A percentile compares a stretch with the other conserved stretches of the same genome.
phyloP scores from a whole-genome alignment of 768 basidiomycete genomes.

The Cyathus striatus region DNA sequence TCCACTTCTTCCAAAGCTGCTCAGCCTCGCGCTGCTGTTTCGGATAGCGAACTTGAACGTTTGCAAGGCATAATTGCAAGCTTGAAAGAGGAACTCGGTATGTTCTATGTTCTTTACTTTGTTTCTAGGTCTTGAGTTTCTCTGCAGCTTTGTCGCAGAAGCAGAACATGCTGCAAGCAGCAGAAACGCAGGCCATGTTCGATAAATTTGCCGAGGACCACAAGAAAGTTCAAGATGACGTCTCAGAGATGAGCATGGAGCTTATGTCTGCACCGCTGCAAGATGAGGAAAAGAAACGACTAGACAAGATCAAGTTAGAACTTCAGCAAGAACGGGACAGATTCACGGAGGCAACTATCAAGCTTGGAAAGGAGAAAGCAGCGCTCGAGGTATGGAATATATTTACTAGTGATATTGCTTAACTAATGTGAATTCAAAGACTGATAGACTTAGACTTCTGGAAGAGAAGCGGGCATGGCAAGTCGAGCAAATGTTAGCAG shows the following conservation, averaged over 20 bases:
- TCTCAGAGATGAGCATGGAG: constrained; percentile 45
- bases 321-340: constrained; percentile 63
- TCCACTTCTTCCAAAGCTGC: too few species aligned
- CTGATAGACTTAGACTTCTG: constrained; percentile 51
- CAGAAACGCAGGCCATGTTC: constrained; percentile 48
- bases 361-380: constrained; percentile 60
- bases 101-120: constrained; percentile 9
- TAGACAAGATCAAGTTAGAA: constrained; percentile 47
- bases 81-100: constrained; percentile 58
- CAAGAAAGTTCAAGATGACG: constrained; percentile 22
- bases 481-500: constrained; percentile 54
- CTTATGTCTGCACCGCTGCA: constrained; percentile 45
- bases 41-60: constrained; percentile 40
- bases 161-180: constrained; percentile 32
- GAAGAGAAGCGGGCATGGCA: constrained; percentile 79
- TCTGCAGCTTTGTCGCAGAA: constrained; percentile 42
- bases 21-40: constrained; percentile 11
- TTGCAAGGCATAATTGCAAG: constrained; percentile 45
- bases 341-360: constrained; percentile 59
- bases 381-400: constrained; percentile 50
- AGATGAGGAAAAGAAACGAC: constrained; percentile 49
- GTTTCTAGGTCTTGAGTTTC: constrained; percentile 1
- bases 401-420: constrained; percentile 3
- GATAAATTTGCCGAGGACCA: constrained; percentile 49
- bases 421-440: constrained; percentile 30